Conservation (phyloP, 768 basidiomycete species). For the Lentinus brumalis region DNA sequence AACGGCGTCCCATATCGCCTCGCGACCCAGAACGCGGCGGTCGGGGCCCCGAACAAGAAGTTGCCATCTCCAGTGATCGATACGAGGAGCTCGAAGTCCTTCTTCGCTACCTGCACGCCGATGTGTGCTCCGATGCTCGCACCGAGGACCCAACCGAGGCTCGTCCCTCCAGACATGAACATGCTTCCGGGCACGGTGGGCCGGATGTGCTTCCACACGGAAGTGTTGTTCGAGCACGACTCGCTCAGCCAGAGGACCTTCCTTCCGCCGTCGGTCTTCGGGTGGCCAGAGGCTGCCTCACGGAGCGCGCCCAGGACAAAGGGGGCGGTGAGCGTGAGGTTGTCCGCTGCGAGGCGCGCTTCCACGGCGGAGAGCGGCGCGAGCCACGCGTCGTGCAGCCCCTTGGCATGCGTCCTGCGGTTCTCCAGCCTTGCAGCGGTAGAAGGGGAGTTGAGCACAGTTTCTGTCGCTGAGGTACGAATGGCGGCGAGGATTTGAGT, state of each 20-base stretch:
- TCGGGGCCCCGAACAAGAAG: slow-evolving; percentile 67
- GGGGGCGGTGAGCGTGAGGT: slow-evolving; percentile 17
- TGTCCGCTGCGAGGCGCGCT: slow-evolving; percentile 8
- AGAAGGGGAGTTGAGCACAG: neutral
- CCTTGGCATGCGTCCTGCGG: slow-evolving; percentile 6
- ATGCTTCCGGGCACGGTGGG: slow-evolving; percentile 52
- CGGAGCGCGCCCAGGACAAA: slow-evolving; percentile 51
- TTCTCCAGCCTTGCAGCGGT: neutral
- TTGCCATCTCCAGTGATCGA: slow-evolving; percentile 71
- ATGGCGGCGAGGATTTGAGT: slow-evolving; percentile 48
- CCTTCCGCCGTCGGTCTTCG: slow-evolving; percentile 39
- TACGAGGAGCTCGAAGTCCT: slow-evolving; percentile 54
- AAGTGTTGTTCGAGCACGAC: slow-evolving; percentile 55
- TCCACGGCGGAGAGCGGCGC: slow-evolving; percentile 24
- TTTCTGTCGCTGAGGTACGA: slow-evolving; percentile 1
- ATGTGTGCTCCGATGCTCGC: slow-evolving; percentile 62
- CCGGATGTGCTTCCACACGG: slow-evolving; percentile 60
- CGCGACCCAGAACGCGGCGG: slow-evolving; percentile 74
- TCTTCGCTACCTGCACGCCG: slow-evolving; percentile 37
- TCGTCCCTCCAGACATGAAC: slow-evolving; percentile 61
- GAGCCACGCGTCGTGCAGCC: slow-evolving; percentile 21
- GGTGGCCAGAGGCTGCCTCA: slow-evolving; percentile 34
- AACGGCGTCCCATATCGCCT: slow-evolving; percentile 63
- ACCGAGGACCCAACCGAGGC: slow-evolving; percentile 69
- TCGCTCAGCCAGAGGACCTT: slow-evolving; percentile 60